Percentiles rank a stretch among this genome's conserved stretches.
phyloP scores from a whole-genome alignment of 805 yeast species.

The Barnettozyma botsteinii region DNA sequence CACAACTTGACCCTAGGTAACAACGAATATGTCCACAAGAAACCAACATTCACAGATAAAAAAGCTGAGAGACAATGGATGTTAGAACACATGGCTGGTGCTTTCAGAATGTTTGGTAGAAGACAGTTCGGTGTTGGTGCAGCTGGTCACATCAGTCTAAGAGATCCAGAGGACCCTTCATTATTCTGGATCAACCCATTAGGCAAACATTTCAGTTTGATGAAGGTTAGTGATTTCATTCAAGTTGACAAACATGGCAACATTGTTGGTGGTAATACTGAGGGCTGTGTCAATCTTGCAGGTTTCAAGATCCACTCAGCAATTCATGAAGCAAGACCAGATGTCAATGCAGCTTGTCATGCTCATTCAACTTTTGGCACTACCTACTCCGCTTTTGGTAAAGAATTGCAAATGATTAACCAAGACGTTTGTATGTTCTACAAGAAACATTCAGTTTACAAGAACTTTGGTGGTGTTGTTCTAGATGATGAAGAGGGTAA shows the following conservation, averaged over 20 bases:
- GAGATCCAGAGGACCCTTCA: conserved; percentile 75
- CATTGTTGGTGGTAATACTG: conserved; percentile 50
- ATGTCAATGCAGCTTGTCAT: conserved; percentile 67
- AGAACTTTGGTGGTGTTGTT: conserved; percentile 76
- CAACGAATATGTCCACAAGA: conserved; percentile 38
- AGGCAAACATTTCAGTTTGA: conserved; percentile 64
- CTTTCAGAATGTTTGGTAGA: conserved; percentile 78
- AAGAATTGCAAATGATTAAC: conserved; percentile 69
- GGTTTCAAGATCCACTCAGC: conserved; percentile 69
- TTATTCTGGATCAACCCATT: conserved; percentile 90
- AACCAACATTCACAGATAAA: conserved; percentile 47
- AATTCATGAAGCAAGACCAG: conserved; percentile 62
- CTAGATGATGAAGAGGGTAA: conserved; percentile 58
- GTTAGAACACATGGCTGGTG: conserved; percentile 75
- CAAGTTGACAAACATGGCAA: conserved; percentile 59
- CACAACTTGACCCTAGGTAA: conserved; percentile 56
- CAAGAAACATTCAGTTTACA: conserved; percentile 59
- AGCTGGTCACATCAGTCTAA: conserved; percentile 81
- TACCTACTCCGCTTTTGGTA: conserved; percentile 60
- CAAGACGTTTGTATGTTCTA: conserved; percentile 72
- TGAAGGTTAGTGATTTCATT: conserved; percentile 59
- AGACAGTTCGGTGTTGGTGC: conserved; percentile 70
- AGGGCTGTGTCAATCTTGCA: conserved; percentile 54
- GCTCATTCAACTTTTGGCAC: conserved; percentile 62
- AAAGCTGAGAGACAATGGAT: conserved; percentile 48